Percentiles rank a stretch among this genome's conserved stretches.
Conservation (phyloP, 352 stramenopile genomes). For the Phytophthora meadii region DNA sequence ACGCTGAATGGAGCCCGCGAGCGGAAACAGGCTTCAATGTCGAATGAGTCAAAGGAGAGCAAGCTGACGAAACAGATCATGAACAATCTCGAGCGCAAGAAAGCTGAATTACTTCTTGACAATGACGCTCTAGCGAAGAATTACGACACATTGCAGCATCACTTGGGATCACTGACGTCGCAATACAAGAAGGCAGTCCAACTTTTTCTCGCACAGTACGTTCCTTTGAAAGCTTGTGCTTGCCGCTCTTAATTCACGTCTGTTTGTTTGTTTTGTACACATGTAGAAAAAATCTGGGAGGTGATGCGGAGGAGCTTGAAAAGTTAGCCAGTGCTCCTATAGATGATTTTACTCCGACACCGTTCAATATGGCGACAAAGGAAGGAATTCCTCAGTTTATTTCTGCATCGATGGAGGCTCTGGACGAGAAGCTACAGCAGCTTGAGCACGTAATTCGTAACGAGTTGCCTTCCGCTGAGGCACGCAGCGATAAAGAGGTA, state of each 20-base stretch:
- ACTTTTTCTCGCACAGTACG: slow-evolving; percentile 78
- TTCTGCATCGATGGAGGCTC: slow-evolving; percentile 49
- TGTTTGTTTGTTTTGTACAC: background rate
- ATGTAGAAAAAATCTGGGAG: slow-evolving; percentile 50
- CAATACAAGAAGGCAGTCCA: slow-evolving; percentile 80
- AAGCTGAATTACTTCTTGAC: slow-evolving; percentile 66
- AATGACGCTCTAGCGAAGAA: slow-evolving; percentile 67
- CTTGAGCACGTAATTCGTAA: slow-evolving; percentile 69
- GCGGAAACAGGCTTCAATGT: slow-evolving; percentile 38
- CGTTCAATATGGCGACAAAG: slow-evolving; percentile 74
- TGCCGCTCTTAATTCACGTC: too few relatives aligned
- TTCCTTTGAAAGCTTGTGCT: slow-evolving; percentile 1
- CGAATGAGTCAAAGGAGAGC: slow-evolving; percentile 57
- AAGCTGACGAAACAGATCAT: slow-evolving; percentile 70
- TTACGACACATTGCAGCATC: slow-evolving; percentile 63
- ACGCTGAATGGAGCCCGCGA: slow-evolving; percentile 51
- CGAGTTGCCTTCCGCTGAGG: slow-evolving; percentile 39
- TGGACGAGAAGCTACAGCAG: slow-evolving; percentile 56
- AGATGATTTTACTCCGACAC: slow-evolving; percentile 69
- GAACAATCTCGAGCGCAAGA: slow-evolving; percentile 68
- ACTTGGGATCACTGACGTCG: slow-evolving; percentile 66
- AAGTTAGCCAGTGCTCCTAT: slow-evolving; percentile 63
- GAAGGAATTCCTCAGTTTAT: slow-evolving; percentile 63
- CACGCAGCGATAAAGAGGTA: slow-evolving; percentile 46
- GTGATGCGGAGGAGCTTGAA: slow-evolving; percentile 52